Evolutionary conservation across 129 eudicot genomes (phyloP).

Genomic region (Silybum marianum): DNA sequence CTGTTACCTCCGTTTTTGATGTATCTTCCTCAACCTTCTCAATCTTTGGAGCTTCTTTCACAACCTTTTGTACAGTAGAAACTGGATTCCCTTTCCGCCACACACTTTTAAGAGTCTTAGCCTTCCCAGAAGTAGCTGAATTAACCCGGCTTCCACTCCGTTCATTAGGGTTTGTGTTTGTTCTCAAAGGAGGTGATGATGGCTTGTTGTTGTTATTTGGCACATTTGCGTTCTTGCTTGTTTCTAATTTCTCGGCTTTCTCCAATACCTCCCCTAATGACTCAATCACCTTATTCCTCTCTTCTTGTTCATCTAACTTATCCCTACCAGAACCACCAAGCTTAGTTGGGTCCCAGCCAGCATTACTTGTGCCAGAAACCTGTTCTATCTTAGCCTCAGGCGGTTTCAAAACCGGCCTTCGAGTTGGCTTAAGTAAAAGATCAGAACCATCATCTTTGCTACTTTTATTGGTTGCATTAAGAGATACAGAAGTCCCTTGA

Average conservation of each 20-base stretch:
- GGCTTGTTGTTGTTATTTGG: slow-evolving; percentile 38
- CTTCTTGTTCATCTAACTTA: slow-evolving; percentile 44
- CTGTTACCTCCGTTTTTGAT: slow-evolving; percentile 39
- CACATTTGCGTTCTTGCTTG: slow-evolving; percentile 37
- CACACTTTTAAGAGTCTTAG: slow-evolving; percentile 71
- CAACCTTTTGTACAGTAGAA: slow-evolving; percentile 55
- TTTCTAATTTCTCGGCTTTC: slow-evolving; percentile 75
- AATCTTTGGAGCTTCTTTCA: slow-evolving; percentile 31
- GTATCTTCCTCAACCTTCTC: slow-evolving; percentile 39
- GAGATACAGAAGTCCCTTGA: slow-evolving; percentile 63
- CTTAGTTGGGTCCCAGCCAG: slow-evolving; percentile 37
- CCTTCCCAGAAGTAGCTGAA: slow-evolving; percentile 30
- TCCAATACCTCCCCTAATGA: slow-evolving; percentile 82
- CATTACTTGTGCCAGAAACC: slow-evolving; percentile 32
- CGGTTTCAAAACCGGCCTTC: slow-evolving; percentile 61
- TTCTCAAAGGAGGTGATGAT: slow-evolving; percentile 21
- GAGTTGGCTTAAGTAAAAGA: slow-evolving; percentile 59
- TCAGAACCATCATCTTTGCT: slow-evolving; percentile 54
- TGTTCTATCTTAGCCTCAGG: slow-evolving; percentile 44
- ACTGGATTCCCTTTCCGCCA: slow-evolving; percentile 89
- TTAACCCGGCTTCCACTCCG: slow-evolving; percentile 44
- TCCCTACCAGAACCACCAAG: slow-evolving; percentile 32
- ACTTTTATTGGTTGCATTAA: slow-evolving; percentile 53
- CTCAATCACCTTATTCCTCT: slow-evolving; percentile 71
- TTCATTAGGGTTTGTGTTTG: slow-evolving; percentile 21